phyloP scores from a whole-genome alignment of 805 yeast genomes.

The Isabelozyma pseudorhagii region DNA sequence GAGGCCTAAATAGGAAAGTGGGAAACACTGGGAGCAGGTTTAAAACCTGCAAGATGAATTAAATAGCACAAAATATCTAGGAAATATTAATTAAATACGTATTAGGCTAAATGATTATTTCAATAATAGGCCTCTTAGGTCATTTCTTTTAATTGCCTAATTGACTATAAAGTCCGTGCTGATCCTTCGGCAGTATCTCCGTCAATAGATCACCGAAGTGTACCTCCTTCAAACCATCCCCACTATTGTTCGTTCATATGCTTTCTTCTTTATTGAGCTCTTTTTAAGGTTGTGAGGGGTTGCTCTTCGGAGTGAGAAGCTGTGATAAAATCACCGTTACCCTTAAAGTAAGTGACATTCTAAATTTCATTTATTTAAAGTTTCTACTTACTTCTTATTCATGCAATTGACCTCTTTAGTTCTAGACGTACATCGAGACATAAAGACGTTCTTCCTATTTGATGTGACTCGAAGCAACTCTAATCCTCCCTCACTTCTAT shows the following conservation, averaged over 20 bases:
- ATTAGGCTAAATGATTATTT: not conserved
- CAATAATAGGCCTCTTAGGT: not conserved
- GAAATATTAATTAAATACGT: not conserved
- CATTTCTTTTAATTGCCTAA: not conserved
- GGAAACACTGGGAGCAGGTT: not conserved
- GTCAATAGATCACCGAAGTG: not conserved
- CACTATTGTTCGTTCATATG: not conserved
- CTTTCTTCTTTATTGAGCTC: not conserved
- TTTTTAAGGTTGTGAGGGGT: not conserved
- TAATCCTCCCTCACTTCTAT: too few relatives aligned
- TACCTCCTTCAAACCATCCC: not conserved
- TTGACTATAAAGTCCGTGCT: not conserved
- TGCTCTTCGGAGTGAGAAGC: not conserved
- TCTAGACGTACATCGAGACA: too few relatives aligned
- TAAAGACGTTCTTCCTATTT: too few relatives aligned
- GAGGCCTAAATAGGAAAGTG: not conserved
- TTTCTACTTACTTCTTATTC: too few relatives aligned
- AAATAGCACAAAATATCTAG: too few relatives aligned
- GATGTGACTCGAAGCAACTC: too few relatives aligned
- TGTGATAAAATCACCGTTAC: not conserved
- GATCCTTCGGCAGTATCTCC: not conserved
- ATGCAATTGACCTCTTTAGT: too few relatives aligned
- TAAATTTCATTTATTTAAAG: not conserved
- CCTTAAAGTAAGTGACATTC: too few relatives aligned
- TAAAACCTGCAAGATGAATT: not conserved